Evolutionary conservation across 805 yeast genomes (phyloP).

Genomic region (Wilhelminamyces savonicus): DNA sequence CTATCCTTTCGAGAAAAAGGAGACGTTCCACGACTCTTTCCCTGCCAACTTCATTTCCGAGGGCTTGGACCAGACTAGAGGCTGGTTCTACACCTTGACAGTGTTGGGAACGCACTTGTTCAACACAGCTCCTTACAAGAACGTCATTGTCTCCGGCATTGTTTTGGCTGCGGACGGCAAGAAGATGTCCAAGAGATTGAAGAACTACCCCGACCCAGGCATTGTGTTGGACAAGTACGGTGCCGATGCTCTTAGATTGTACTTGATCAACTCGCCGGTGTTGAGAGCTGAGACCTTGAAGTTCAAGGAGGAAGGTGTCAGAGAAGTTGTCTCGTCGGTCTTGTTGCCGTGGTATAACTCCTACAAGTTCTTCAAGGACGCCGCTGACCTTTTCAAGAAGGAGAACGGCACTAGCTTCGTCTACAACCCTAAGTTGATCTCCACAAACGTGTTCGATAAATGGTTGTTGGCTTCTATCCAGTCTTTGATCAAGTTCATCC

Average conservation of each 20-base stretch:
- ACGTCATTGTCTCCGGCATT: slow-evolving; percentile 93
- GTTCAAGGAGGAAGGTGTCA: slow-evolving; percentile 98
- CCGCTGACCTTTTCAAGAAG: slow-evolving; percentile 79
- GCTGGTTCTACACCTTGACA: slow-evolving; percentile 97
- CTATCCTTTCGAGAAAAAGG: slow-evolving; percentile 88
- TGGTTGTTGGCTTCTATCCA: slow-evolving; percentile 98
- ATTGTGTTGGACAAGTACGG: slow-evolving; percentile 81
- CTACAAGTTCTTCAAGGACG: slow-evolving; percentile 92
- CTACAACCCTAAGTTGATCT: slow-evolving; percentile 57
- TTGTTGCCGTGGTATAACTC: slow-evolving; percentile 99
- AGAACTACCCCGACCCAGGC: slow-evolving; percentile 95
- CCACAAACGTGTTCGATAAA: slow-evolving; percentile 91
- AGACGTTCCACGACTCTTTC: slow-evolving; percentile 64
- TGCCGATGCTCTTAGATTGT: slow-evolving; percentile 95
- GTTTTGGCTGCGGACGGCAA: slow-evolving; percentile 97
- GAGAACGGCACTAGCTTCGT: slow-evolving; percentile 62
- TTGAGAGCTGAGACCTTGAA: slow-evolving; percentile 93
- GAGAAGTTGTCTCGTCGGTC: slow-evolving; percentile 94
- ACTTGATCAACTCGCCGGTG: slow-evolving; percentile 95
- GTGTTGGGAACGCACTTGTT: slow-evolving; percentile 94
- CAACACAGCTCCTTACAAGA: slow-evolving; percentile 87
- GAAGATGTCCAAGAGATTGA: slow-evolving; percentile 97
- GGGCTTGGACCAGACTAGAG: slow-evolving; percentile 99
- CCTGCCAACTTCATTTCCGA: slow-evolving; percentile 98
- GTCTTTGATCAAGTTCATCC: slow-evolving; percentile 79